These are phyloP conservation scores for Petunia secreta DNA, from an alignment of 257 asterid genomes.

Conservation along the genomic window DNA sequence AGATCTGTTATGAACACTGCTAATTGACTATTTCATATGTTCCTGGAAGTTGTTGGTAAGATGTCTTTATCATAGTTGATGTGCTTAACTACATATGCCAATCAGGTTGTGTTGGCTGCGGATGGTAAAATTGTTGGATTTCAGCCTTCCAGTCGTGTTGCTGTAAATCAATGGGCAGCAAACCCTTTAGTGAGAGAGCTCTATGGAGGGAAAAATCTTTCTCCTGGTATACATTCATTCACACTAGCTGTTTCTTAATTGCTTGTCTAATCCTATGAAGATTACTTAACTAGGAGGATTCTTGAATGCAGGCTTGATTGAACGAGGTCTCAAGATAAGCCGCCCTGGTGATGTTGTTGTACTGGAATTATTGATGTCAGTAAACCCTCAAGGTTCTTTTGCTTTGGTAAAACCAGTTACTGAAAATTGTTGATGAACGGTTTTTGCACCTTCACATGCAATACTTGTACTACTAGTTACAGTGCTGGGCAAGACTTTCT, in stretches of 20 bases:
- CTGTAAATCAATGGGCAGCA: constrained; percentile 84
- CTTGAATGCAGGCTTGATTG: constrained; percentile 64
- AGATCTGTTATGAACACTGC: background rate
- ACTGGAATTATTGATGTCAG: constrained; percentile 72
- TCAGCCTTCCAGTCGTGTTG: constrained; percentile 80
- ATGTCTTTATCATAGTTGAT: background rate
- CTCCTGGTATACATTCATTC: constrained; percentile 62
- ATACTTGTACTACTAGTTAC: constrained; percentile 15
- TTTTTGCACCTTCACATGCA: background rate
- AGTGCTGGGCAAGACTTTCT: background rate
- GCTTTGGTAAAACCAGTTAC: constrained; percentile 65
- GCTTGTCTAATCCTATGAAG: background rate
- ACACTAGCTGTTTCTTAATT: background rate
- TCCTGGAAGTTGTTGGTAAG: constrained; percentile 1
- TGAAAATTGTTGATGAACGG: constrained; percentile 29
- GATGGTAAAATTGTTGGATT: constrained; percentile 67
- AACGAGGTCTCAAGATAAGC: constrained; percentile 63
- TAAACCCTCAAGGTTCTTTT: constrained; percentile 54
- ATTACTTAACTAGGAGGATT: background rate
- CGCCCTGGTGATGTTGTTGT: constrained; percentile 49
- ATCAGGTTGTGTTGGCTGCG: constrained; percentile 63
- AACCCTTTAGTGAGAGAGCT: constrained; percentile 81
- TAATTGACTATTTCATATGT: background rate
- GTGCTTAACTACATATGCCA: constrained; percentile 5
- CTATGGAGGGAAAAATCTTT: constrained; percentile 61